Percentiles rank a stretch among this genome's conserved stretches.
These are phyloP conservation scores for Tricholoma furcatifolium DNA, from an alignment of 768 basidiomycete species.

Conservation along the genomic window DNA sequence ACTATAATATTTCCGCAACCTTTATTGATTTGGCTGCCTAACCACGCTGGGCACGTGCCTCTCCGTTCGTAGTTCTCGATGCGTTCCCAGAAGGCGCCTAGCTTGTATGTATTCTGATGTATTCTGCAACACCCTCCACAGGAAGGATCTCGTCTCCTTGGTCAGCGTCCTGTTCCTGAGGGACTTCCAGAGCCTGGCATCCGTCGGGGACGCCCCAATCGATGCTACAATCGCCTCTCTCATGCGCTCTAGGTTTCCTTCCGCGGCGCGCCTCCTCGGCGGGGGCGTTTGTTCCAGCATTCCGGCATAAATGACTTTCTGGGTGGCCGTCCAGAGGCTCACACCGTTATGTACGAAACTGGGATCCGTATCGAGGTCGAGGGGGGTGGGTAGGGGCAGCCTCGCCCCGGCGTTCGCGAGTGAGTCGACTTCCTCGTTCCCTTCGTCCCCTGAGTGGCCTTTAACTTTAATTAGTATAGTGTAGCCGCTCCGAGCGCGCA, in stretches of 20 bases:
- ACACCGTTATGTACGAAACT: neutral
- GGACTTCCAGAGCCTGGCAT: constrained; percentile 10
- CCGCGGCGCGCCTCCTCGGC: neutral
- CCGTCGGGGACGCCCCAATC: neutral
- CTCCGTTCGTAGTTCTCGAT: constrained; percentile 8
- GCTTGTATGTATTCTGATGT: constrained; percentile 20
- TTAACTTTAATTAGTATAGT: no score
- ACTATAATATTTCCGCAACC: no score
- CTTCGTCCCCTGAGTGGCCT: no score
- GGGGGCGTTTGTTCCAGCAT: neutral
- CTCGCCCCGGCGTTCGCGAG: constrained; percentile 16
- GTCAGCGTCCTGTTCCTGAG: constrained; percentile 7
- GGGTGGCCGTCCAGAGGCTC: neutral
- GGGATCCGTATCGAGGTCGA: neutral
- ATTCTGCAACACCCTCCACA: constrained; percentile 24
- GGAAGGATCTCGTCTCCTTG: no score
- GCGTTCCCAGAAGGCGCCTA: no score
- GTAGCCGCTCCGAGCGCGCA: constrained; percentile 12
- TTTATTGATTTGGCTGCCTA: neutral
- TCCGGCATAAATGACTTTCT: neutral
- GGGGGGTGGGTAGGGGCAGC: neutral
- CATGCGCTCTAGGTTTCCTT: neutral
- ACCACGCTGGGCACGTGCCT: constrained; percentile 18
- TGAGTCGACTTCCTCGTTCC: constrained; percentile 22
- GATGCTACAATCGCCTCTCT: neutral